Evolutionary conservation across 805 yeast species (phyloP).

Genomic region (Yarrowia divulgata): DNA sequence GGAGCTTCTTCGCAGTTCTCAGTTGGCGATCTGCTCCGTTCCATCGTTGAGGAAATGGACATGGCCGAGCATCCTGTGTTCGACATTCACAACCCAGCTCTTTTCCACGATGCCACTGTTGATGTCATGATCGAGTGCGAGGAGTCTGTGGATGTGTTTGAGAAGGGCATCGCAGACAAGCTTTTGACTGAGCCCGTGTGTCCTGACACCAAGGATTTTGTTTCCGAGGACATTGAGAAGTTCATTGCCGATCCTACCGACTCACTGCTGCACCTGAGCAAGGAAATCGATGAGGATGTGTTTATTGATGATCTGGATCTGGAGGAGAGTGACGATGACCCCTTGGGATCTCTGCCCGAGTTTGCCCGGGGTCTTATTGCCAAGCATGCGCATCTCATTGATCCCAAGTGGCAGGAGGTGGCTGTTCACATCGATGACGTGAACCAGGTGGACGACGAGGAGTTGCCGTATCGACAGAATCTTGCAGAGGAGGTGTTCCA

Average conservation of each 20-base stretch:
- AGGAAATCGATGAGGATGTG: constrained; percentile 22
- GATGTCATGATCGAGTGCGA: constrained; percentile 14
- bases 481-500: constrained; percentile 27
- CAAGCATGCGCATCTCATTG: constrained; percentile 19
- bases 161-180: not conserved
- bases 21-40: constrained; percentile 25
- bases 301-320: constrained; percentile 20
- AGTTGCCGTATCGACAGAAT: constrained; percentile 31
- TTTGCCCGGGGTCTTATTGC: constrained; percentile 4
- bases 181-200: not conserved
- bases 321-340: constrained; percentile 13
- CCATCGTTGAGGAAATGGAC: constrained; percentile 14
- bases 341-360: constrained; percentile 20
- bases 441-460: constrained; percentile 27
- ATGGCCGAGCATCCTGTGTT: constrained; percentile 17
- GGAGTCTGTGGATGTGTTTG: constrained; percentile 12
- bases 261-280: constrained; percentile 8
- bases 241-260: constrained; percentile 22
- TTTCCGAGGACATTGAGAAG: constrained; percentile 10
- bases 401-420: constrained; percentile 27
- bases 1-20: not conserved
- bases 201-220: constrained; percentile 3
- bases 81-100: constrained; percentile 2
- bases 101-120: constrained; percentile 5
- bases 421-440: constrained; percentile 29